Evolutionary conservation across 305 asterid species (phyloP).

Genomic region (Stenogyne calaminthoides): DNA sequence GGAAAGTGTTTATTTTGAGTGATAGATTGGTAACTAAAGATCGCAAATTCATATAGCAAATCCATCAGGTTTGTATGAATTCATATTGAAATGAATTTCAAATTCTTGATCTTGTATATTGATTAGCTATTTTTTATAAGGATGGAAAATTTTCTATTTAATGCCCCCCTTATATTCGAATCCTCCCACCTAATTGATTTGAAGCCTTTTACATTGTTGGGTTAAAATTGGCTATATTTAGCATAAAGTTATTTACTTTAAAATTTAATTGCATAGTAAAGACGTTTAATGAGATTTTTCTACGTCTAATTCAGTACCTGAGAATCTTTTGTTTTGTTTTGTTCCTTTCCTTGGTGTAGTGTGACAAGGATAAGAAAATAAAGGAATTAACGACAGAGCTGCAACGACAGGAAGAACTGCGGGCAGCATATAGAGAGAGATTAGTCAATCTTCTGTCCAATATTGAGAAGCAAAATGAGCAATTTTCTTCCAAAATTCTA

Average conservation of each 20-base stretch:
- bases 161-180: background rate
- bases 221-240: background rate
- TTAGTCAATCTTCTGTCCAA: conserved; percentile 32
- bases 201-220: background rate
- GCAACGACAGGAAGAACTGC: conserved; percentile 46
- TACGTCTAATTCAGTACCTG: background rate
- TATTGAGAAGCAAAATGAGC: conserved; percentile 42
- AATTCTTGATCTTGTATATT: background rate
- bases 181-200: background rate
- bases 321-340: background rate
- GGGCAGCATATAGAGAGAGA: conserved; percentile 42
- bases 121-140: background rate
- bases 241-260: background rate
- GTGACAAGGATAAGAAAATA: conserved; percentile 51
- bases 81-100: background rate
- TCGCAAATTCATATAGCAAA: background rate
- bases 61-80: background rate
- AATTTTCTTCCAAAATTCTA: conserved; percentile 43
- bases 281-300: background rate
- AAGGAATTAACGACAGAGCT: conserved; percentile 45
- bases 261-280: background rate
- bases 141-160: background rate
- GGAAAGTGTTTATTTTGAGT: background rate
- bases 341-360: conserved; percentile 31
- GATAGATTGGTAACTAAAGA: background rate